Conservation (phyloP, 2,329 filamentous ascomycete genomes). For the Saccharata proteae region DNA sequence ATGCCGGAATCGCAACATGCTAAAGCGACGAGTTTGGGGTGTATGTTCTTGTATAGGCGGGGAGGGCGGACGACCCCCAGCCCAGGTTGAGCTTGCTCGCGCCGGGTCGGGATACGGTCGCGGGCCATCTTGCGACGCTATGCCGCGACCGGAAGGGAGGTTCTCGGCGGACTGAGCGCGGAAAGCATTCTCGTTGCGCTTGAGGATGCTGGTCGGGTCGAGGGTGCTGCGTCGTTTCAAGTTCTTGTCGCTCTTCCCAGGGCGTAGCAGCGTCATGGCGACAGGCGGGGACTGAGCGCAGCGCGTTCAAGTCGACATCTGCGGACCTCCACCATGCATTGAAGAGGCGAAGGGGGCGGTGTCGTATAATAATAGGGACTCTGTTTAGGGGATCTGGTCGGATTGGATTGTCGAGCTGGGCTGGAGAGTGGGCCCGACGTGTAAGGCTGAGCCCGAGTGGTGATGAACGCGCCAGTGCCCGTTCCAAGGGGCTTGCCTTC, state of each 20-base stretch:
- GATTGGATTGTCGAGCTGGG: conserved; percentile 6
- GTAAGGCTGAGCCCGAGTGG: conserved; percentile 13
- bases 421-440: conserved; percentile 9
- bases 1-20: conserved; percentile 73
- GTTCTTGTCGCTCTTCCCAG: conserved; percentile 27
- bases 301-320: conserved; percentile 9
- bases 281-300: conserved; percentile 9
- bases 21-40: conserved; percentile 41
- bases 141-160: conserved; percentile 13
- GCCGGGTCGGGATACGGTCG: conserved; percentile 14
- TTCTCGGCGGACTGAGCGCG: conserved; percentile 16
- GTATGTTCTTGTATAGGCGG: conserved; percentile 22
- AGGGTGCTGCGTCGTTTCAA: conserved; percentile 33
- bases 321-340: neutral
- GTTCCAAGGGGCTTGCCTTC: conserved; percentile 8
- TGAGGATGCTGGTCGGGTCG: conserved; percentile 27
- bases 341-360: conserved; percentile 4
- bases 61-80: conserved; percentile 17
- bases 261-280: conserved; percentile 29
- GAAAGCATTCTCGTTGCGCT: conserved; percentile 18
- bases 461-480: conserved; percentile 10
- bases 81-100: conserved; percentile 16
- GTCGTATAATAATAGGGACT: conserved; percentile 5
- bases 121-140: conserved; percentile 22
- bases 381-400: conserved; percentile 9